Base-by-base conservation (phyloP, 257 asterid species). In the Solanum clarkiae region DNA sequence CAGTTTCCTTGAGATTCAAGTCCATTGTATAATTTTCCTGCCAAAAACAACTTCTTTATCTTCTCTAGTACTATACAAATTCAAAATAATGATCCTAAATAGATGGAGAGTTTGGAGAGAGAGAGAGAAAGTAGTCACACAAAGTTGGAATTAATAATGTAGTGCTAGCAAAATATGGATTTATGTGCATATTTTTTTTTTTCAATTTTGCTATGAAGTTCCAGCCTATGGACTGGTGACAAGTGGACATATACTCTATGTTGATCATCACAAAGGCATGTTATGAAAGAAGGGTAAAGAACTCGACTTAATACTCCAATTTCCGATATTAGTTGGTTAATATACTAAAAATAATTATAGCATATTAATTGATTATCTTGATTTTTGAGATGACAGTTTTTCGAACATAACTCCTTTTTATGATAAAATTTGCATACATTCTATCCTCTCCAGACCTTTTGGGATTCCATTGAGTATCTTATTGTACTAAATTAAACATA, bases 201-300 rank as follows among this genome's bases (percentile, higher is more conserved):
- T 66, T 60, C 88, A 85, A 80, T 84, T 86, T 42, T 54, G 44
- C 69, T 86, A 84, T 89, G 84, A 85, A 42, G 60, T 86, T 83
- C 79, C 60, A 42, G 45, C 89, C 47, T 32, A 86, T 89, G 72
- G 55, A 17, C 7, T 49, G 22, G 1, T 53, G 95, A 90, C 98
- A 92, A 94, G 95, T 94, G 96, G 92, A 75, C 24, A 49, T 77
- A 74, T 65, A 71, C 84, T 47, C 44, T 63, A 45, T 88, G 88
- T 84, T 85, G 89, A 90, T 88, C 86, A 86, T 20, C 26, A 91
- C 97, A 87, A 86, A 90, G 86, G 90, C 97, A 91, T 91, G 96
- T 90, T 93, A 88, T 17, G 53, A 17, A 69, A 1, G 53, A 68
- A 29, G 72, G 12, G 65, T 8, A 7, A 18, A 18, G 24, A 18